Base-by-base conservation (phyloP, 345 rosid species). In the Salix purpurea region DNA sequence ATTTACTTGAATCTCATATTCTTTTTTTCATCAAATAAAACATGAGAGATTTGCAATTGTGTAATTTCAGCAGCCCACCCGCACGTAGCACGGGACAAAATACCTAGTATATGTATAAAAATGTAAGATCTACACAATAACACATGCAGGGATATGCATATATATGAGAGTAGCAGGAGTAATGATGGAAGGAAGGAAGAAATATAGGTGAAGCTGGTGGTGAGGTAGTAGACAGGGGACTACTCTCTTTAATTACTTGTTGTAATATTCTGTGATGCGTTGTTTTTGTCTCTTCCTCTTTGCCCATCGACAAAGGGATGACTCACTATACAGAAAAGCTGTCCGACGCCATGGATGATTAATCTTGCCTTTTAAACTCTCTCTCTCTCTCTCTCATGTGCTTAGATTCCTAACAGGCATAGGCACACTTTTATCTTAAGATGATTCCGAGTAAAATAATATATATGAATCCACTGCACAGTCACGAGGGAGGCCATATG, bases 331-430 rank as follows among this genome's bases (percentile, higher is more conserved):
- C 11, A 18, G 7, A 56, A 21, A 72, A 46, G 74, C 71, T 72
- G 77, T 64, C 72, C 65, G 18, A 26, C 65, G 2, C 69, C 5
- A 50, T 37, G 68, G 70, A 16, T 18, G 19, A 10, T 12, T 52
- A 0, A 36, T 36, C 36, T 5, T 52, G 10, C n/a, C 23, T 52
- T 52, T 52, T 19, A 19, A 52, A 18, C 28, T 32, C 40, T 46
- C 26, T 7, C 26, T 70, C 85, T 37, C 39, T 32, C 40, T 46
- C 26, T 7, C 28, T 70, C 85, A 85, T 69, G 77, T 79, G 85
- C 79, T 61, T 75, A 69, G 83, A 85, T 82, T 80, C 84, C 78
- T 62, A 40, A 60, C 0, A 56, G 62, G 68, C 68, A 11, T 14
- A 71, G 36, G 58, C 67, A 69, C 50, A 30, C 15, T 74, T 28